phyloP scores from a whole-genome alignment of 768 basidiomycete genomes.

The Tulasnella sp. region DNA sequence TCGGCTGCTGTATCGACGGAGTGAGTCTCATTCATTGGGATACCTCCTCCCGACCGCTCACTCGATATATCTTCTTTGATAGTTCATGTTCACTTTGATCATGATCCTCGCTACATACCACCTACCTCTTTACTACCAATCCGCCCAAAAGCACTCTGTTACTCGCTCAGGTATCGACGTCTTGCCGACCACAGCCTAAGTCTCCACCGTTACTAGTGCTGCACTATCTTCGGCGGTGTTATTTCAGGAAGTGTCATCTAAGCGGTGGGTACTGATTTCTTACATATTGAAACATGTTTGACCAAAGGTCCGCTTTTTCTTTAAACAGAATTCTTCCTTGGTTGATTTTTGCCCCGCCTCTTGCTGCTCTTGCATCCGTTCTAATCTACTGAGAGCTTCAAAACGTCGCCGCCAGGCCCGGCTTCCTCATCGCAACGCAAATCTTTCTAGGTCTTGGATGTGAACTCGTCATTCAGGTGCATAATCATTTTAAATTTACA shows the following conservation, averaged over 20 bases:
- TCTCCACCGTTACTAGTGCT: too few relatives aligned
- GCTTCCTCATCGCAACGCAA: slow-evolving; percentile 27
- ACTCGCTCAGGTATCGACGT: slow-evolving; percentile 28
- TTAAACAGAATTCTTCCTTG: slow-evolving; percentile 20
- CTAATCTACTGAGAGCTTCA: slow-evolving; percentile 20
- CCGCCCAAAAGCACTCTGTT: slow-evolving; percentile 22
- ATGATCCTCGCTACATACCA: slow-evolving; percentile 23
- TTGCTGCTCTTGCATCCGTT: slow-evolving; percentile 25
- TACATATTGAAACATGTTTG: background rate
- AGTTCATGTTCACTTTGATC: slow-evolving; percentile 19
- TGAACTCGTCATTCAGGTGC: slow-evolving; percentile 25
- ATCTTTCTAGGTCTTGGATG: slow-evolving; percentile 30
- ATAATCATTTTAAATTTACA: background rate
- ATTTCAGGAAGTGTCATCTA: slow-evolving; percentile 24
- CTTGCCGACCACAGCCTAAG: too few relatives aligned
- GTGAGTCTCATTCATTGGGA: too few relatives aligned
- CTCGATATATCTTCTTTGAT: too few relatives aligned
- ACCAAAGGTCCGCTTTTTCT: background rate
- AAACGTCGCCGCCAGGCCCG: background rate
- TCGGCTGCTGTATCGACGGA: too few relatives aligned
- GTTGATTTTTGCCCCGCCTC: slow-evolving; percentile 21
- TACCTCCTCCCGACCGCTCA: too few relatives aligned
- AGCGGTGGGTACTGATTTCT: background rate
- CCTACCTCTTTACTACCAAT: slow-evolving; percentile 26
- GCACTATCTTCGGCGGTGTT: slow-evolving; percentile 24